Conservation (phyloP, 2,329 filamentous ascomycete species). For the Stemphylium beticola region DNA sequence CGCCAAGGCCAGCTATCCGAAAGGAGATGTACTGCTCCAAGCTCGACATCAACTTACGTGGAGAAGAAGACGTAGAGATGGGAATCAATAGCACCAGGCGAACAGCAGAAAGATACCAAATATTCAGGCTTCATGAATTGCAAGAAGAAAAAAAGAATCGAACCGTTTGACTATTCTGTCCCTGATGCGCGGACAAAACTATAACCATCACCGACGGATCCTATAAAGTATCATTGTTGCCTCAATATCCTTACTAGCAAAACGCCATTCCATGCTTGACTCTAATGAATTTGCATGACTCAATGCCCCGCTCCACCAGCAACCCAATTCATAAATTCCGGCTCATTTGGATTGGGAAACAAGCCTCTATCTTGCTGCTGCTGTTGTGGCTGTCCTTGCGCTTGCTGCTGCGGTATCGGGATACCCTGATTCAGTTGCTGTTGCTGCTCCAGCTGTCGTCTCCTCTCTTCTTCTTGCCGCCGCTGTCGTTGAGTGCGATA, state of each 20-base stretch:
- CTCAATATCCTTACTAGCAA: not conserved
- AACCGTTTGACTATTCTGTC: no score
- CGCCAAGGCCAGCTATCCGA: no score
- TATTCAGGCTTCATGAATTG: no score
- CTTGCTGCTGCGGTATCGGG: conserved; percentile 32
- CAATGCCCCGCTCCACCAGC: conserved; percentile 70
- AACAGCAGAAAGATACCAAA: no score
- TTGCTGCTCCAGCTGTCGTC: conserved; percentile 37
- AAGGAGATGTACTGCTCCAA: no score
- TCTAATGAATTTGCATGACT: not conserved
- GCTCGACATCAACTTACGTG: no score
- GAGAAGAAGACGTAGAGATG: no score
- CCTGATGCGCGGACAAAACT: no score
- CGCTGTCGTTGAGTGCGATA: conserved; percentile 71
- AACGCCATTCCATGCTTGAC: conserved; percentile 3
- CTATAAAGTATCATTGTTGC: no score
- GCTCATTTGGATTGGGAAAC: conserved; percentile 71
- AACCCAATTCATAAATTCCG: conserved; percentile 71
- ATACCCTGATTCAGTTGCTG: conserved; percentile 37
- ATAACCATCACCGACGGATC: no score
- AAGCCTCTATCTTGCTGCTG: conserved; percentile 59
- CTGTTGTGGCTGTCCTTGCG: conserved; percentile 26
- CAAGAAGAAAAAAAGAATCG: no score
- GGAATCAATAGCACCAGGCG: no score
- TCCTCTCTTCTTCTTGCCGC: conserved; percentile 51